Evolutionary conservation across 2,329 filamentous ascomycete species (phyloP), one percentile per base, ranked within the genome.

Genomic region (Sclerotinia sclerotiorum): DNA sequence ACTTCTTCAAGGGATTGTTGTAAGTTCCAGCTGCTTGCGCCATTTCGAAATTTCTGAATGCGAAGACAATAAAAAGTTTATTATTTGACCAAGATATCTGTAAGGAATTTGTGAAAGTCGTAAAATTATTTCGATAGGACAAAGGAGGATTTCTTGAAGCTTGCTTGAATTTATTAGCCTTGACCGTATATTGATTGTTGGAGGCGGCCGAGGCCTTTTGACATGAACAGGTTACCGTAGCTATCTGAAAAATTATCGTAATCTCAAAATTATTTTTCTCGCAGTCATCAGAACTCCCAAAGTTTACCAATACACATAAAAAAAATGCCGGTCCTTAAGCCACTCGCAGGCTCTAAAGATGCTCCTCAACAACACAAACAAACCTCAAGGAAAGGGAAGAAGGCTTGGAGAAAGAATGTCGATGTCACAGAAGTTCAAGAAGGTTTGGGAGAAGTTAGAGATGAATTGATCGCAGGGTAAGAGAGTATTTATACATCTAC

Each of bases 1-100:
- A 99, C 83, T 99, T 99, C 91, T 99, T 99, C 83, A 99, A 85
- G 77, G 95, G 95, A 85, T 98, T 98, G 81, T 96, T 97, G 86
- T 98, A 99, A 73, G 92, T 92, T 81, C 91, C 92, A 78, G 89
- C 89, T 76, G 88, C 83, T 82, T 93, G 88, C 81, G 94, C 92
- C 94, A 97, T 97, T 79, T 79, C 87, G 81, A 51, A 19, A 24
- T 42, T 54, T 35, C 32, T 35, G 19, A 42, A 51, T 68, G 10
- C 29, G 13, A 68, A 39, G 27, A 64, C 10, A 56, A 29, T 10
- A 27, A n/a, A 32, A 55, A 21, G 19, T 27, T 54, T 68, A 69
- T 63, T 68, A 61, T 48, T 44, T 56, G 60, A 60, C 54, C 42
- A 46, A 62, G 58, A 55, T 68, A 72, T 71, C 63, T 71, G 69